A percentile compares a stretch with the other conserved stretches of the same genome.
Conservation (phyloP, 1,284 basidiomycete genomes). For the Stygiomarasmius scandens region DNA sequence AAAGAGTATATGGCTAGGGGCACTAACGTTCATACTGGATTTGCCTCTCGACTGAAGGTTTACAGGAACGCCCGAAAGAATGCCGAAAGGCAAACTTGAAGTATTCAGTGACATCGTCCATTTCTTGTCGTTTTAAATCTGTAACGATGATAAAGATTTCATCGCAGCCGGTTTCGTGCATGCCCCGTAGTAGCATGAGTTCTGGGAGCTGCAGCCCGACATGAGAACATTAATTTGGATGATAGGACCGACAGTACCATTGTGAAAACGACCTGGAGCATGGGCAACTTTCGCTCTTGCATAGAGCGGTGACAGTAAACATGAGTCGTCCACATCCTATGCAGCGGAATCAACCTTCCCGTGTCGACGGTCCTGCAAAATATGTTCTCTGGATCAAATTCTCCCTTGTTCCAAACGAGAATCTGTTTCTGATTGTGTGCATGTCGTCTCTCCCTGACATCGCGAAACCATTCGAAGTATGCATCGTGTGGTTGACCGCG, state of each 20-base stretch:
- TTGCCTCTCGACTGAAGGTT: constrained; percentile 49
- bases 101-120: constrained; percentile 76
- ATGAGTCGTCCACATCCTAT: constrained; percentile 78
- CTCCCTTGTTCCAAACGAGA: constrained; percentile 74
- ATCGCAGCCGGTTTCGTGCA: constrained; percentile 77
- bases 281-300: constrained; percentile 67
- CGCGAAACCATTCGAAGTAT: constrained; percentile 74
- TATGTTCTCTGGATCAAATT: constrained; percentile 74
- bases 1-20: not conserved
- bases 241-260: constrained; percentile 48
- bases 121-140: constrained; percentile 72
- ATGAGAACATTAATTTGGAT: constrained; percentile 14
- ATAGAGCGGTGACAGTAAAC: constrained; percentile 75
- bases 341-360: constrained; percentile 70
- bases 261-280: constrained; percentile 79
- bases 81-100: constrained; percentile 70
- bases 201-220: constrained; percentile 59
- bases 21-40: not conserved
- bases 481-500: constrained; percentile 58
- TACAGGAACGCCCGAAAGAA: constrained; percentile 61
- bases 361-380: constrained; percentile 77
- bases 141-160: constrained; percentile 76
- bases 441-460: constrained; percentile 65
- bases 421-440: constrained; percentile 51
- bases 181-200: constrained; percentile 73